Conservation (phyloP, 2,329 filamentous ascomycete genomes). For the Hymenoscyphus repandus region DNA sequence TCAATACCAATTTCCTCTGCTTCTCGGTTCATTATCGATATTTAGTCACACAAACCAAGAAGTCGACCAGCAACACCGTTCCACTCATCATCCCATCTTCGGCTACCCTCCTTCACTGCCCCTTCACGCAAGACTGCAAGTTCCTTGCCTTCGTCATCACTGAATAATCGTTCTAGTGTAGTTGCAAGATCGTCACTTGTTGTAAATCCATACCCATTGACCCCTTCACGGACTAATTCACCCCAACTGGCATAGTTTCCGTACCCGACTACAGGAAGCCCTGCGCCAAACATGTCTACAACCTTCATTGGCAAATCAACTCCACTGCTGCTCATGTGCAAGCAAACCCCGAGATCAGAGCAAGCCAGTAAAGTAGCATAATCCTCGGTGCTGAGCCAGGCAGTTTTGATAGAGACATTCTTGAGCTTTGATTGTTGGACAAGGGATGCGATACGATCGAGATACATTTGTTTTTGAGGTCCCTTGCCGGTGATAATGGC, state of each 20-base stretch:
- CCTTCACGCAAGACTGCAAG: constrained; percentile 60
- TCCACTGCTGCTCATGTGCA: constrained; percentile 90
- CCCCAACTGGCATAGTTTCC: constrained; percentile 79
- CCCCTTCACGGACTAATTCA: constrained; percentile 82
- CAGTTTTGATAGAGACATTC: constrained; percentile 68
- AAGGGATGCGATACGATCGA: constrained; percentile 58
- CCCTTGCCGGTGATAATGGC: constrained; percentile 95
- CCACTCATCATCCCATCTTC: constrained; percentile 93
- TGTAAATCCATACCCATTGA: constrained; percentile 82
- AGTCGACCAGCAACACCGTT: constrained; percentile 72
- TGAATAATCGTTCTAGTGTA: constrained; percentile 61
- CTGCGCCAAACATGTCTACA: constrained; percentile 97
- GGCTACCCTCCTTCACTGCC: constrained; percentile 66
- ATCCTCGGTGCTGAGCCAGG: constrained; percentile 78
- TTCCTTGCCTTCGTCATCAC: constrained; percentile 42
- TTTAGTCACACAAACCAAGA: constrained; percentile 44
- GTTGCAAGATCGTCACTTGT: constrained; percentile 60
- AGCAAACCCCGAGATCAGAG: constrained; percentile 82
- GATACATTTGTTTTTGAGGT: constrained; percentile 73
- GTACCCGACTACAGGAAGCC: constrained; percentile 85
- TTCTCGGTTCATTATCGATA: too few species aligned
- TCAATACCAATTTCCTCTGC: too few species aligned
- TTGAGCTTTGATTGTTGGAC: constrained; percentile 57
- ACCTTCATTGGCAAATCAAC: constrained; percentile 99
- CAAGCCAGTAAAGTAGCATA: constrained; percentile 81